These are phyloP conservation scores for Ogataea corticis DNA, from an alignment of 805 yeast species.

Conservation along the genomic window DNA sequence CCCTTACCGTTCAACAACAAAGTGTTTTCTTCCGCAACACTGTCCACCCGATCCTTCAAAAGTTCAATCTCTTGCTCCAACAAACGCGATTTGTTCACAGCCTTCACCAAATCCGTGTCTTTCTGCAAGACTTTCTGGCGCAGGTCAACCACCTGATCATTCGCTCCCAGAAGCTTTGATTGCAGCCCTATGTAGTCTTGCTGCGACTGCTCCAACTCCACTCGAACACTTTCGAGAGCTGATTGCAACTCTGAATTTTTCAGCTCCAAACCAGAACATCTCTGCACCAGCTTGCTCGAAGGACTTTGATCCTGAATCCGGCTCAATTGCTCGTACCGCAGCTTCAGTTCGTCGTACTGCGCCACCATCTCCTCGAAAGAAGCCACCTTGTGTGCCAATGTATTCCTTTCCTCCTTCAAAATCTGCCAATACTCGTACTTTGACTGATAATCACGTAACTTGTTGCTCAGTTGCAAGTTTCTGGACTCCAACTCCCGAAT, in stretches of 20 bases:
- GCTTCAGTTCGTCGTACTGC: slow-evolving; percentile 47
- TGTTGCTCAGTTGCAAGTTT: slow-evolving; percentile 52
- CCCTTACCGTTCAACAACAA: slow-evolving; percentile 11
- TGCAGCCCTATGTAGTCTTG: slow-evolving; percentile 16
- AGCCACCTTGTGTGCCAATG: slow-evolving; percentile 41
- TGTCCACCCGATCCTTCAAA: slow-evolving; percentile 22
- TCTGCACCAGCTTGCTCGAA: slow-evolving; percentile 6
- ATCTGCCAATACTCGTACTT: slow-evolving; percentile 49
- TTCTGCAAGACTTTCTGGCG: slow-evolving; percentile 3
- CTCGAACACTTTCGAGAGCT: slow-evolving; percentile 2
- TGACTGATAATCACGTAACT: slow-evolving; percentile 50
- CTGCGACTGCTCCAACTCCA: slow-evolving; percentile 11
- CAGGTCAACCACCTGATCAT: slow-evolving; percentile 5
- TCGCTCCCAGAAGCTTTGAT: slow-evolving; percentile 11
- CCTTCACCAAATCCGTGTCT: slow-evolving; percentile 15
- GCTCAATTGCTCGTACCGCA: slow-evolving; percentile 49
- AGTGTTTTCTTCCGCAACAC: slow-evolving; percentile 18
- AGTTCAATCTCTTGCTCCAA: slow-evolving; percentile 21
- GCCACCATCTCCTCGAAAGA: slow-evolving; percentile 44
- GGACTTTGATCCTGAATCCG: slow-evolving; percentile 38
- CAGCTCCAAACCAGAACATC: slow-evolving; percentile 8
- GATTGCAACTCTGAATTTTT: slow-evolving; percentile 1
- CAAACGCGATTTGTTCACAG: slow-evolving; percentile 18
- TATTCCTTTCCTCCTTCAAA: slow-evolving; percentile 53
- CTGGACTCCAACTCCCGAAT: slow-evolving; percentile 50